Base-by-base conservation (phyloP, 2,329 filamentous ascomycete species). In the Claviceps capensis region DNA sequence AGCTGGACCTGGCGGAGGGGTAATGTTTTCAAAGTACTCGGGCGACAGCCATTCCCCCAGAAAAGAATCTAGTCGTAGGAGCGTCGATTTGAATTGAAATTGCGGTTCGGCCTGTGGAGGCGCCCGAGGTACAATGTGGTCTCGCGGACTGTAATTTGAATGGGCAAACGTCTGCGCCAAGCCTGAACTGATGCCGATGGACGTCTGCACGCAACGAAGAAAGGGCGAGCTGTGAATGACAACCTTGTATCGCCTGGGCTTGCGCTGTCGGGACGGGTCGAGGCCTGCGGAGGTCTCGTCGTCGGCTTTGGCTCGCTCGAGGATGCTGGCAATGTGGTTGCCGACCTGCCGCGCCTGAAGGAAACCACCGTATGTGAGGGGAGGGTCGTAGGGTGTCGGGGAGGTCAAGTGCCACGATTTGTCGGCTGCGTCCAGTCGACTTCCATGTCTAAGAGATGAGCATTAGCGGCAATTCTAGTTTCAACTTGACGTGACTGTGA, bases 151-250 rank as follows among this genome's bases (percentile, higher is more conserved):
- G 52, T 63, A 56, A 30, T 61, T 60, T 34, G 66, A 68, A 38
- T 66, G 64, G 40, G 62, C 55, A 3, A 65, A 59, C 16, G 62
- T 63, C 59, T 88, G 81, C 7, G 85, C 83, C 47, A 97, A 81
- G 26, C 91, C 91, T 5, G 91, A 84, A 61, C 85, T 85, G 62
- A 97, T 88, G 34, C 84, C 90, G 49, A 95, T 81, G 13, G 89
- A 88, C 0, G 91, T 96, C 68, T 98, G 91, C 14, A 96, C 77
- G 65, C 93, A 98, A 67, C 93, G 81, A 50, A 95, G 72, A 63
- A 91, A 98, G 0, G 93, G 93, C n/a, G 91, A 97, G 57, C 82
- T 86, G 69, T 98, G 91, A 53, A 98, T 81, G 59, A 95, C 78
- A 53, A 97, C 76, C 63, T 85, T 86, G 69, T 86, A 88, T 59